Percentiles rank a stretch among this genome's conserved stretches.
Conservation (phyloP, 306 rosid genomes). For the Medicago arabica region DNA sequence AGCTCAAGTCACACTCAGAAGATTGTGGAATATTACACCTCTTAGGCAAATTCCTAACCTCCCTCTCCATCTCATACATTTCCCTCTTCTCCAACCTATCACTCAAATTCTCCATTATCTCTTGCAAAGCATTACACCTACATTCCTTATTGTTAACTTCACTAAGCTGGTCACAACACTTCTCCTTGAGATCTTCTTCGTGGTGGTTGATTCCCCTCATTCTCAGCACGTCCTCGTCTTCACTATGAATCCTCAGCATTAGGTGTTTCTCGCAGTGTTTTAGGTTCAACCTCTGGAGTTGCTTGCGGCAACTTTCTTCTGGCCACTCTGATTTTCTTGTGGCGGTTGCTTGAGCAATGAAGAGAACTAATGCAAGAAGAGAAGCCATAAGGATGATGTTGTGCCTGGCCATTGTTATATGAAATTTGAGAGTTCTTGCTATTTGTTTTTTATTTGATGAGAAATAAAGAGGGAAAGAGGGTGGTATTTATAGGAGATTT, state of each 20-base stretch:
- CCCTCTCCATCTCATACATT: background rate
- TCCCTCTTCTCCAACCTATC: background rate
- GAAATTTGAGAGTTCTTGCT: background rate
- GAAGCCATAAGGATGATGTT: constrained; percentile 17
- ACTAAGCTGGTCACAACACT: constrained; percentile 35
- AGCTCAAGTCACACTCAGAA: background rate
- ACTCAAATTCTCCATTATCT: constrained; percentile 7
- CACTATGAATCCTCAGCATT: background rate
- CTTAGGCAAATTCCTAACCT: background rate
- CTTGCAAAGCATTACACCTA: constrained; percentile 44
- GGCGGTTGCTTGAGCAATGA: constrained; percentile 9
- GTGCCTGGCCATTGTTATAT: constrained; percentile 9
- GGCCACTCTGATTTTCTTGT: background rate
- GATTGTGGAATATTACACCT: constrained; percentile 18
- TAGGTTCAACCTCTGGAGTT: constrained; percentile 20
- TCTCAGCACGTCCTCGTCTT: background rate
- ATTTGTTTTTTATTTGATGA: background rate
- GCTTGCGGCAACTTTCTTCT: background rate
- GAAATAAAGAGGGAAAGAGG: background rate
- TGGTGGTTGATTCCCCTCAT: background rate
- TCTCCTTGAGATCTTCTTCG: background rate
- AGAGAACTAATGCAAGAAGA: background rate
- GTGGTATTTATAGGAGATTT: constrained; percentile 33
- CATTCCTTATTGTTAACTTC: constrained; percentile 4
- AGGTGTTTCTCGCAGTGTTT: constrained; percentile 17